phyloP scores from a whole-genome alignment of 1,284 basidiomycete genomes.

The Peniophora sp. region DNA sequence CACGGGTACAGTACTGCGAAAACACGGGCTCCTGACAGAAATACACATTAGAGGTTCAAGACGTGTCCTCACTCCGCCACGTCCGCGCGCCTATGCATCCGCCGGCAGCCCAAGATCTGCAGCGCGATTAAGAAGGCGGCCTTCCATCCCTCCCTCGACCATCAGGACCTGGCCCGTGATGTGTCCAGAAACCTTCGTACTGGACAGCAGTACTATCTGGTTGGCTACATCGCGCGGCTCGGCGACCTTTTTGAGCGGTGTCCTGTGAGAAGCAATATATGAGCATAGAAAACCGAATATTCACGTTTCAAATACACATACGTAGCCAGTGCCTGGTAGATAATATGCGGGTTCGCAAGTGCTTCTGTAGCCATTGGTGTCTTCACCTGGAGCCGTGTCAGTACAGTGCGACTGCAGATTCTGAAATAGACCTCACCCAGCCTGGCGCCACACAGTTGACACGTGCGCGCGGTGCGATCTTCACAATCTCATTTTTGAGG shows the following conservation, averaged over 20 bases:
- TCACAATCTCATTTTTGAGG: constrained; percentile 76
- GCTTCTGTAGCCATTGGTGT: constrained; percentile 51
- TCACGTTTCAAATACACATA: constrained; percentile 24
- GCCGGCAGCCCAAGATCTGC: constrained; percentile 21
- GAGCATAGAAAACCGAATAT: neutral
- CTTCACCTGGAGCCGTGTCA: constrained; percentile 25
- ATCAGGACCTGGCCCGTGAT: constrained; percentile 64
- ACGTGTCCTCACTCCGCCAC: too few species aligned
- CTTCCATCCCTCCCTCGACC: constrained; percentile 77
- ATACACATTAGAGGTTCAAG: too few species aligned
- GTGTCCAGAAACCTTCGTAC: constrained; percentile 58
- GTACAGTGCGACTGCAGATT: neutral
- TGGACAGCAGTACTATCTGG: constrained; percentile 59
- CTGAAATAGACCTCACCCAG: constrained; percentile 31
- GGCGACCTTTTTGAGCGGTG: constrained; percentile 66
- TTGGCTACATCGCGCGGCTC: constrained; percentile 54
- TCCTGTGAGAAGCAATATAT: constrained; percentile 29
- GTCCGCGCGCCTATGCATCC: neutral
- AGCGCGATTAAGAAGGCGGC: constrained; percentile 36
- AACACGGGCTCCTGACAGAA: too few species aligned
- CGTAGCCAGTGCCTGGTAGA: constrained; percentile 58
- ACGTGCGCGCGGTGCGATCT: constrained; percentile 59
- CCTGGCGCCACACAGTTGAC: constrained; percentile 72
- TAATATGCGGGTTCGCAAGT: constrained; percentile 34
- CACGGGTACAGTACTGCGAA: too few species aligned